These are phyloP conservation scores for Alternaria gansuensis DNA, from an alignment of 2,329 filamentous ascomycete species.

Conservation along the genomic window DNA sequence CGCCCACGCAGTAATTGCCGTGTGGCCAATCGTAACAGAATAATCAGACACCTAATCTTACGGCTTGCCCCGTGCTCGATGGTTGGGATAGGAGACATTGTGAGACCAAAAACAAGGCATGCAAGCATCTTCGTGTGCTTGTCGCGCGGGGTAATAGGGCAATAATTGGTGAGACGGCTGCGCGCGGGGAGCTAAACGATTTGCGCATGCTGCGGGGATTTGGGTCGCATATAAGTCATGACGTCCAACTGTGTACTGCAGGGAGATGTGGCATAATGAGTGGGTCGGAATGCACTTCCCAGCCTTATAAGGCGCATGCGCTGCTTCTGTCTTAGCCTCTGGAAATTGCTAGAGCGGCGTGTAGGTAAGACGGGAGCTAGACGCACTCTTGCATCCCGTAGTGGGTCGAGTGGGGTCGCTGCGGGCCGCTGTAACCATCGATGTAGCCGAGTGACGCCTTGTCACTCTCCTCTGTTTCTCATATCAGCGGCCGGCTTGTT, in stretches of 20 bases:
- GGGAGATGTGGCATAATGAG: neutral
- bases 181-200: neutral
- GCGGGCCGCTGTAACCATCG: neutral
- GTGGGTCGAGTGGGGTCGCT: neutral
- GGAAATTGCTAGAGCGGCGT: neutral
- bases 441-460: neutral
- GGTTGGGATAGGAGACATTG: too few relatives aligned
- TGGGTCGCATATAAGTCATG: neutral
- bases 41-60: neutral
- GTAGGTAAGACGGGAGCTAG: slow-evolving; percentile 4
- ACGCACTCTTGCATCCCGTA: neutral
- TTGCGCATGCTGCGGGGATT: neutral
- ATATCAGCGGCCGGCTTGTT: neutral
- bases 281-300: neutral
- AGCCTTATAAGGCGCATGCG: neutral
- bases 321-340: neutral
- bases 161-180: neutral
- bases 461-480: neutral
- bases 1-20: neutral
- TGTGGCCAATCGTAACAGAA: neutral
- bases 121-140: neutral
- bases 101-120: neutral
- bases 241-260: too few relatives aligned
- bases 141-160: neutral
- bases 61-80: neutral